Conservation (phyloP, 345 rosid genomes). For the Linum tenue region DNA sequence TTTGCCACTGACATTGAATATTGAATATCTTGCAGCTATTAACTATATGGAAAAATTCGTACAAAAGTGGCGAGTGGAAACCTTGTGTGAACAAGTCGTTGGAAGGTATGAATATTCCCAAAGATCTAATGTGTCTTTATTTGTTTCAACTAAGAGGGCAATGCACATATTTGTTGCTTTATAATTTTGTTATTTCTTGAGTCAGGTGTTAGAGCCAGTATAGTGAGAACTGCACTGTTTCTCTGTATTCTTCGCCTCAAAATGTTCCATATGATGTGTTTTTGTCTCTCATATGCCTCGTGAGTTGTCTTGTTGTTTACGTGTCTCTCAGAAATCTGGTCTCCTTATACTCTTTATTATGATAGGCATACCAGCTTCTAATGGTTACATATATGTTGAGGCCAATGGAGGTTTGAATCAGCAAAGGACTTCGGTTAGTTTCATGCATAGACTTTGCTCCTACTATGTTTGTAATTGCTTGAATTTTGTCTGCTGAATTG, state of each 20-base stretch:
- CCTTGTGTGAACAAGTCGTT: conserved; percentile 61
- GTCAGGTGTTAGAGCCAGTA: background rate
- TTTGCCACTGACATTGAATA: conserved; percentile 4
- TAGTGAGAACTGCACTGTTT: background rate
- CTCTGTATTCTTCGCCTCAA: background rate
- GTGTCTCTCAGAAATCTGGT: background rate
- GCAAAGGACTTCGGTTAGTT: conserved; percentile 97
- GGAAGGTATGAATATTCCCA: conserved; percentile 42
- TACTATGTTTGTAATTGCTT: background rate
- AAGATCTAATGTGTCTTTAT: background rate
- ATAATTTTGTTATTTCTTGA: background rate
- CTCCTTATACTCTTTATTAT: conserved; percentile 11
- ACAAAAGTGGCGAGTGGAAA: conserved; percentile 71
- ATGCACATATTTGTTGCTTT: background rate
- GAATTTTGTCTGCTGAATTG: conserved; percentile 5
- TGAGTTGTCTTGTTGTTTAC: background rate
- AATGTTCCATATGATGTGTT: background rate
- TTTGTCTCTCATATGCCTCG: background rate
- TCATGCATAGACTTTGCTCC: conserved; percentile 13
- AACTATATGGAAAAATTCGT: conserved; percentile 80
- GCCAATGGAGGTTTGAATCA: conserved; percentile 99
- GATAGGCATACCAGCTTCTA: conserved; percentile 84
- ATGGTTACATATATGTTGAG: conserved; percentile 89
- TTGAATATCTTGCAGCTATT: conserved; percentile 43
- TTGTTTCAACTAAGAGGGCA: background rate